Conservation (phyloP, 768 basidiomycete genomes). For the Mycena haematopus region DNA sequence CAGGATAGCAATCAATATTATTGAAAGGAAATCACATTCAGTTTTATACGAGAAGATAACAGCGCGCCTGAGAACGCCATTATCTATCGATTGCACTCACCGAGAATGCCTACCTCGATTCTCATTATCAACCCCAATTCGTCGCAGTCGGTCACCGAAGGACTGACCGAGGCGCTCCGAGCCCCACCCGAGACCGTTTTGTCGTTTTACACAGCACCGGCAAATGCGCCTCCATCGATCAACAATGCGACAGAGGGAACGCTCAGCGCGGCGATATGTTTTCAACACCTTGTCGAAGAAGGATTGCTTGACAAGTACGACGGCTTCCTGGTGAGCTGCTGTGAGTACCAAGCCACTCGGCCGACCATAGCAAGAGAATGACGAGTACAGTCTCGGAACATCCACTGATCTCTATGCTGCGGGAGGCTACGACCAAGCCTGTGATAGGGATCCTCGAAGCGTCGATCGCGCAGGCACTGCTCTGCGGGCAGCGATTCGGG, state of each 20-base stretch:
- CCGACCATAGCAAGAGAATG: background rate
- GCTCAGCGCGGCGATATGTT: conserved; percentile 39
- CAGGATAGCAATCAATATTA: no score
- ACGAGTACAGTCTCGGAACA: conserved; percentile 42
- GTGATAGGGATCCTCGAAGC: conserved; percentile 44
- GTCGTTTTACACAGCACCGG: conserved; percentile 42
- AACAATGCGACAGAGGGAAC: conserved; percentile 40
- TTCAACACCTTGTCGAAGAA: conserved; percentile 36
- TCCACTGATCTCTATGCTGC: conserved; percentile 42
- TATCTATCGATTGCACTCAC: background rate
- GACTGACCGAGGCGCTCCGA: conserved; percentile 34
- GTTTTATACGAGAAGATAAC: background rate
- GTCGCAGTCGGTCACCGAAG: conserved; percentile 41
- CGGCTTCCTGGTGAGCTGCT: conserved; percentile 48
- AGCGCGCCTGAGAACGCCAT: background rate
- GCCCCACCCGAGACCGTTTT: conserved; percentile 38
- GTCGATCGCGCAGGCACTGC: conserved; percentile 40
- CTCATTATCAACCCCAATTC: conserved; percentile 49
- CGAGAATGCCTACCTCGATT: conserved; percentile 21
- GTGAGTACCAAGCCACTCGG: conserved; percentile 30
- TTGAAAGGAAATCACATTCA: background rate
- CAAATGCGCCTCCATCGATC: conserved; percentile 40
- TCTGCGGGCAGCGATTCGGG: conserved; percentile 45
- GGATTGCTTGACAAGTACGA: conserved; percentile 39
- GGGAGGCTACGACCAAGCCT: conserved; percentile 41